Evolutionary conservation across 2,329 filamentous ascomycete species (phyloP).

Genomic region (Cercospora sesami): DNA sequence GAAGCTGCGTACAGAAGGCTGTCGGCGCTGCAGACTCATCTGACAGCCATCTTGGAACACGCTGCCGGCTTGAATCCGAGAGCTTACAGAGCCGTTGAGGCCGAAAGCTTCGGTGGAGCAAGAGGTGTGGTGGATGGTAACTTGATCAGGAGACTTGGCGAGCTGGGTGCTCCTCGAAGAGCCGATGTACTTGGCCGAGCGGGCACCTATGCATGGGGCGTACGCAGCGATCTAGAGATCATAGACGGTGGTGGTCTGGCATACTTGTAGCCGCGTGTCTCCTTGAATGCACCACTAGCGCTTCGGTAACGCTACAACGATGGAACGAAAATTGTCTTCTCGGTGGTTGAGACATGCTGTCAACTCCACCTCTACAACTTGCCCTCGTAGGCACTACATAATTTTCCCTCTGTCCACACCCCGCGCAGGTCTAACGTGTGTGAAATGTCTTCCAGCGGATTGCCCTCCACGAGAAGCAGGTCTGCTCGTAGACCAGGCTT

Average conservation of each 20-base stretch:
- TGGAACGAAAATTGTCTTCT: not conserved
- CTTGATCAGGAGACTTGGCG: slow-evolving; percentile 72
- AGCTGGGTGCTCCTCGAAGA: slow-evolving; percentile 69
- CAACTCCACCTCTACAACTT: not conserved
- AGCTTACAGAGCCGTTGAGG: slow-evolving; percentile 63
- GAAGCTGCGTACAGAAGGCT: slow-evolving; percentile 83
- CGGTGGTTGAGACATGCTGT: not conserved
- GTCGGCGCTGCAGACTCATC: slow-evolving; percentile 74
- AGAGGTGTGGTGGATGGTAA: slow-evolving; percentile 75
- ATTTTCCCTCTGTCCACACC: slow-evolving; percentile 46
- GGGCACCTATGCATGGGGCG: slow-evolving; percentile 65
- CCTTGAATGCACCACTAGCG: not conserved
- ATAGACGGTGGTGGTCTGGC: slow-evolving; percentile 64
- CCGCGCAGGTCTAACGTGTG: slow-evolving; percentile 45
- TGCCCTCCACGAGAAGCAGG: slow-evolving; percentile 47
- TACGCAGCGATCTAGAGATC: slow-evolving; percentile 68
- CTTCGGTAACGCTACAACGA: not conserved
- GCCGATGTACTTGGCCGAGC: slow-evolving; percentile 73
- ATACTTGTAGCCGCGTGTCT: slow-evolving; percentile 37
- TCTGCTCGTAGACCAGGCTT: slow-evolving; percentile 46
- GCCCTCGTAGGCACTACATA: slow-evolving; percentile 23
- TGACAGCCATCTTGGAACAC: slow-evolving; percentile 73
- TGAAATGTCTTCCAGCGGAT: slow-evolving; percentile 46
- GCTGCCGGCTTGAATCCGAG: slow-evolving; percentile 80
- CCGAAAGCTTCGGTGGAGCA: slow-evolving; percentile 49